Percentiles rank a stretch among this genome's conserved stretches.
phyloP scores from a whole-genome alignment of 352 stramenopile genomes.

The Pythium sukuiense region DNA sequence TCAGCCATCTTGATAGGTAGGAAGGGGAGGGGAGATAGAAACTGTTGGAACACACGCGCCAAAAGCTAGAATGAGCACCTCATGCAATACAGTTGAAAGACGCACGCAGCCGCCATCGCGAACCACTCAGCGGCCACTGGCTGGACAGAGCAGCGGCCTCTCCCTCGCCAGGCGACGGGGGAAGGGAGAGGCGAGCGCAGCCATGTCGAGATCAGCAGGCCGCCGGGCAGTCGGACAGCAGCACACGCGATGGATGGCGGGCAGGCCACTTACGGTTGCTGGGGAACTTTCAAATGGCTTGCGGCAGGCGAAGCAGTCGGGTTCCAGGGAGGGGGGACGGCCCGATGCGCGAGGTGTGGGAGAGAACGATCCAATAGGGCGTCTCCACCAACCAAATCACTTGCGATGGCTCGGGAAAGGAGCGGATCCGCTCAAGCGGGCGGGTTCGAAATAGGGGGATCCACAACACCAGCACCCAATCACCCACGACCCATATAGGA shows the following conservation, averaged over 20 bases:
- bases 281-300: constrained; percentile 38
- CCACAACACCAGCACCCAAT: neutral
- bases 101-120: too few species aligned
- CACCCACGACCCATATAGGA: neutral
- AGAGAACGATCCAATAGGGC: constrained; percentile 31
- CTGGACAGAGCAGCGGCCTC: constrained; percentile 4
- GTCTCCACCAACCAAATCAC: constrained; percentile 36
- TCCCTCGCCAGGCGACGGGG: neutral
- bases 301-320: neutral
- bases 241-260: neutral
- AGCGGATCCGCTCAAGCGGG: constrained; percentile 13
- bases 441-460: constrained; percentile 1
- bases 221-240: neutral
- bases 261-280: constrained; percentile 31
- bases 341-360: constrained; percentile 3
- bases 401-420: constrained; percentile 13
- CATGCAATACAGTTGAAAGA: too few species aligned
- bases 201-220: neutral
- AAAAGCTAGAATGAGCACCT: constrained; percentile 7
- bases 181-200: neutral
- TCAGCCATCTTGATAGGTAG: constrained; percentile 42
- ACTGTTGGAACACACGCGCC: constrained; percentile 11
- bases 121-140: neutral
- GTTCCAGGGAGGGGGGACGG: constrained; percentile 1
- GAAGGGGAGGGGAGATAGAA: constrained; percentile 14